phyloP scores from a whole-genome alignment of 352 stramenopile species.

The Phytophthora sansomeana region DNA sequence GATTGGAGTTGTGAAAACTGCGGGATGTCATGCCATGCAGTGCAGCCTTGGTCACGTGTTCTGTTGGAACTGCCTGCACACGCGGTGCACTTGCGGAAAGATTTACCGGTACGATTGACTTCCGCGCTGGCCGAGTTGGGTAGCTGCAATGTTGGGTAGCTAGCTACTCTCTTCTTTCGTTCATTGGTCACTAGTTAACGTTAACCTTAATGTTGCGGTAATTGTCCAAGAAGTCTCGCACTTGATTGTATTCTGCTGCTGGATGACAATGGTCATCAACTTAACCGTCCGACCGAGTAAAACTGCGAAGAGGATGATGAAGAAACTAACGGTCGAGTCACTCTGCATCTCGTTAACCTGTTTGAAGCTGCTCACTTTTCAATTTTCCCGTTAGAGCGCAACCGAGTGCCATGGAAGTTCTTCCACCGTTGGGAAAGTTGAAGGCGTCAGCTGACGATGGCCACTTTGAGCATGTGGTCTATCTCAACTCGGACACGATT shows the following conservation, averaged over 20 bases:
- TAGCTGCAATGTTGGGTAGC: too few species aligned
- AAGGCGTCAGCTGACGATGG: conserved; percentile 20
- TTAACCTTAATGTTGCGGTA: too few species aligned
- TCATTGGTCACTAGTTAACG: background rate
- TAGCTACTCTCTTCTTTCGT: too few species aligned
- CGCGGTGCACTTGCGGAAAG: conserved; percentile 32
- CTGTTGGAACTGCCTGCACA: conserved; percentile 44
- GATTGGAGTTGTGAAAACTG: conserved; percentile 59
- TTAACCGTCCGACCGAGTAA: background rate
- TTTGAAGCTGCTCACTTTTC: conserved; percentile 6
- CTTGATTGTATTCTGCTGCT: too few species aligned
- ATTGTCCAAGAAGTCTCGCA: too few species aligned
- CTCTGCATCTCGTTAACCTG: too few species aligned
- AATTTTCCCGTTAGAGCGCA: conserved; percentile 4
- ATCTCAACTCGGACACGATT: conserved; percentile 18
- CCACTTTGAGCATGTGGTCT: conserved; percentile 24
- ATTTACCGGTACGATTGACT: conserved; percentile 10
- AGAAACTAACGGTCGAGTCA: background rate
- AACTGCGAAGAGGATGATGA: background rate
- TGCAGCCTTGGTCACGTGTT: conserved; percentile 50
- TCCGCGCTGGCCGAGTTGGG: background rate
- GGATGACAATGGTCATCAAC: too few species aligned
- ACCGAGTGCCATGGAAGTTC: conserved; percentile 26
- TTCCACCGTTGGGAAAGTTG: conserved; percentile 22
- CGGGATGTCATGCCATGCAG: conserved; percentile 56